phyloP scores from a whole-genome alignment of 495 filamentous ascomycete genomes.

The Echria macrotheca region DNA sequence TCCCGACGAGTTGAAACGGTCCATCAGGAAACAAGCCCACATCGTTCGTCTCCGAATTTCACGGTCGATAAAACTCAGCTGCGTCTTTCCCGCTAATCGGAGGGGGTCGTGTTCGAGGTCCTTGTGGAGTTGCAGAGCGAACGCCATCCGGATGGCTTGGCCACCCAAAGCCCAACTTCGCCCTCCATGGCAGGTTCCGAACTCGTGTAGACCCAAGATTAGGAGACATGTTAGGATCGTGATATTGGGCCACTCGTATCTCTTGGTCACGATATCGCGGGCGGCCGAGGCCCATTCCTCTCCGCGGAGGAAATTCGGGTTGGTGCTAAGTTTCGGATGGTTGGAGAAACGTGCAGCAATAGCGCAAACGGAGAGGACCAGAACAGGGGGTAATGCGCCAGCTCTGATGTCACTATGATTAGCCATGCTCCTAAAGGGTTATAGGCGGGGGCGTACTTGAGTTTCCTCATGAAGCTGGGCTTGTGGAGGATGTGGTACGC shows the following conservation, averaged over 20 bases:
- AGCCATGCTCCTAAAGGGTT: slow-evolving; percentile 9
- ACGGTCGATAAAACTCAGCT: slow-evolving; percentile 83
- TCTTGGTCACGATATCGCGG: slow-evolving; percentile 72
- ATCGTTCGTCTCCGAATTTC: slow-evolving; percentile 91
- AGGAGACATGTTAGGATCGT: slow-evolving; percentile 86
- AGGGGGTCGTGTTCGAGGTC: slow-evolving; percentile 86
- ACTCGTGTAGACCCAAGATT: slow-evolving; percentile 87
- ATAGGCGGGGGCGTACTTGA: slow-evolving; percentile 47
- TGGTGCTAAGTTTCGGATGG: slow-evolving; percentile 76
- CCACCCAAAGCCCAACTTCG: slow-evolving; percentile 93
- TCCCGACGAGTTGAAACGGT: slow-evolving; percentile 93
- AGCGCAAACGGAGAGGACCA: slow-evolving; percentile 87
- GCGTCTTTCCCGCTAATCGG: slow-evolving; percentile 57
- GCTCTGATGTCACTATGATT: slow-evolving; percentile 33
- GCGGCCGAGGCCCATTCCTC: slow-evolving; percentile 85
- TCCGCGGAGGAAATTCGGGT: slow-evolving; percentile 83
- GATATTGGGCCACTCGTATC: slow-evolving; percentile 93
- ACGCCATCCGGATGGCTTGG: slow-evolving; percentile 94
- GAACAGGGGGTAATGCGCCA: slow-evolving; percentile 66
- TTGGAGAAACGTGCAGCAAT: slow-evolving; percentile 93
- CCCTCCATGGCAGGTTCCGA: slow-evolving; percentile 94
- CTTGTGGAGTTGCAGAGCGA: slow-evolving; percentile 87
- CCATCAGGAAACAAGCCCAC: slow-evolving; percentile 98
- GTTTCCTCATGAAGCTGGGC: slow-evolving; percentile 87
- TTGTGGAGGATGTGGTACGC: slow-evolving; percentile 95